Evolutionary conservation across 2,329 filamentous ascomycete species (phyloP).

Genomic region (Alternaria consortialis): DNA sequence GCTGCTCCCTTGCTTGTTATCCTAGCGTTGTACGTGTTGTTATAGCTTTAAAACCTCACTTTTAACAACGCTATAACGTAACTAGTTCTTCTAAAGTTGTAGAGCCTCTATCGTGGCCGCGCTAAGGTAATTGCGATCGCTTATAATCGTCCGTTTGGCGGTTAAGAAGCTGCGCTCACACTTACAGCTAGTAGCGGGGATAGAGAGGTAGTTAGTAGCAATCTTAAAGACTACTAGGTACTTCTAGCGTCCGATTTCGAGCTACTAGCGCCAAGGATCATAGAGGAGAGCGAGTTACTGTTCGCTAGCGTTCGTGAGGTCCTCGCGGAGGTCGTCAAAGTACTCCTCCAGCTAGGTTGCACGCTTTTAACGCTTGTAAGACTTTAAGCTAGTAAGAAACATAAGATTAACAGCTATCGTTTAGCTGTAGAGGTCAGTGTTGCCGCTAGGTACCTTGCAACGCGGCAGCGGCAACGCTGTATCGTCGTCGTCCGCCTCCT

Average conservation of each 20-base stretch:
- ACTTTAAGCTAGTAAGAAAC: neutral
- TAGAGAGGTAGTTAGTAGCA: slow-evolving; percentile 14
- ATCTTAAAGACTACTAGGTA: slow-evolving; percentile 20
- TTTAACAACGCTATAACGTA: neutral
- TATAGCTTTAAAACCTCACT: neutral
- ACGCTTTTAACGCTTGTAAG: slow-evolving; percentile 11
- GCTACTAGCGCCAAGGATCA: slow-evolving; percentile 10
- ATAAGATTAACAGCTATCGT: slow-evolving; percentile 10
- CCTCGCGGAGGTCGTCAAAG: slow-evolving; percentile 4
- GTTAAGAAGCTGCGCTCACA: slow-evolving; percentile 17
- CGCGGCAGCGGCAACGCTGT: neutral
- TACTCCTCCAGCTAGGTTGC: slow-evolving; percentile 11
- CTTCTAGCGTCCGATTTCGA: slow-evolving; percentile 2
- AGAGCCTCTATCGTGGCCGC: slow-evolving; percentile 4
- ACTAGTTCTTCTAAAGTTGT: slow-evolving; percentile 4
- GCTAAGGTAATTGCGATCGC: slow-evolving; percentile 6
- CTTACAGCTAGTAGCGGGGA: slow-evolving; percentile 13
- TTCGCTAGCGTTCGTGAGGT: neutral
- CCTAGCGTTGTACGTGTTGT: neutral
- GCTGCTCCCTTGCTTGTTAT: too few relatives aligned
- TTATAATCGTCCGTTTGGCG: slow-evolving; percentile 14
- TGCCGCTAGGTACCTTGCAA: slow-evolving; percentile 4
- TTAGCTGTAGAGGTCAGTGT: slow-evolving; percentile 1
- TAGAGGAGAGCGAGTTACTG: neutral
- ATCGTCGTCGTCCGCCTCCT: neutral